A percentile compares a stretch with the other conserved stretches of the same genome.
These are phyloP conservation scores for Backusella luteola DNA, from an alignment of 192 early-diverging fungal genomes.

Conservation along the genomic window DNA sequence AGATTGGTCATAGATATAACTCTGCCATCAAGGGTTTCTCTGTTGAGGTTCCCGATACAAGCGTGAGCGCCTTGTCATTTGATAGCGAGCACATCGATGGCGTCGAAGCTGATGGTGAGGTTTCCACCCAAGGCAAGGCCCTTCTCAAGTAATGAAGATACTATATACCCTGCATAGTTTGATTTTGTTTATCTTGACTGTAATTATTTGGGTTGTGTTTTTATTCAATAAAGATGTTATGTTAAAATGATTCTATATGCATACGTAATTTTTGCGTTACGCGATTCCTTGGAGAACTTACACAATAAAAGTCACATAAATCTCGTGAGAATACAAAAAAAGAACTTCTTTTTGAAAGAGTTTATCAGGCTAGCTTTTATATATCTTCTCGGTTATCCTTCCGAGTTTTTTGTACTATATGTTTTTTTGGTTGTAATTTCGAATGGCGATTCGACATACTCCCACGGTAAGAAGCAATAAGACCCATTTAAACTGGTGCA, in stretches of 20 bases:
- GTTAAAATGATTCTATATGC: not conserved
- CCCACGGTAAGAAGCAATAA: not conserved
- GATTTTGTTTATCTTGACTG: not conserved
- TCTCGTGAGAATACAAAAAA: constrained; percentile 3
- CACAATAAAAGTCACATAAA: not conserved
- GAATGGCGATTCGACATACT: not conserved
- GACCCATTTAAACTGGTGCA: not conserved
- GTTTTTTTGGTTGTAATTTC: not conserved
- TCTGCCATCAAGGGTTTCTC: constrained; percentile 34
- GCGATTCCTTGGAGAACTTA: not conserved
- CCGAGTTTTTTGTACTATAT: not conserved
- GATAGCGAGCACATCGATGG: constrained; percentile 6
- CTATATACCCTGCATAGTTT: not conserved
- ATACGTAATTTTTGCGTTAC: constrained; percentile 10
- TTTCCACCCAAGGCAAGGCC: constrained; percentile 27
- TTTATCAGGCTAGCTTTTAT: not conserved
- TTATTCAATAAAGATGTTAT: constrained; percentile 1
- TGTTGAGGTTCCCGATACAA: constrained; percentile 26
- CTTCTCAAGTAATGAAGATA: constrained; percentile 15
- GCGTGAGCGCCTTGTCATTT: constrained; percentile 16
- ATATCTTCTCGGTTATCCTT: not conserved
- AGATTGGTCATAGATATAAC: constrained; percentile 29
- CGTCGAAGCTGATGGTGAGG: constrained; percentile 36
- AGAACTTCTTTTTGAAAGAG: not conserved
- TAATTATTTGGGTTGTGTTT: not conserved